A percentile compares a stretch with the other conserved stretches of the same genome.
phyloP scores from a whole-genome alignment of 2,329 filamentous ascomycete genomes.

The Fusarium begoniae region DNA sequence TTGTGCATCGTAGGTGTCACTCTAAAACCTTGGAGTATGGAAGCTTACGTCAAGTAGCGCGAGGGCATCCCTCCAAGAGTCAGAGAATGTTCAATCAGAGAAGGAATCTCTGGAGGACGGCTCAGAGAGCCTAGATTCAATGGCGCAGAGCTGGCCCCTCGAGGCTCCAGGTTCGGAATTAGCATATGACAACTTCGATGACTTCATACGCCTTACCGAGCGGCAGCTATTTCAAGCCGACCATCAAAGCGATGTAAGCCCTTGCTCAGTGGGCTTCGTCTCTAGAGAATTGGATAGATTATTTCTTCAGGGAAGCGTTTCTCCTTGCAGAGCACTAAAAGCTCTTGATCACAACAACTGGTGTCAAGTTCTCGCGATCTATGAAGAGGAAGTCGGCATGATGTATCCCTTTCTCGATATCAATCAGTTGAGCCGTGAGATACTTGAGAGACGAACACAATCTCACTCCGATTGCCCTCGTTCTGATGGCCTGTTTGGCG shows the following conservation, averaged over 20 bases:
- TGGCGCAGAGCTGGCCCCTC: background rate
- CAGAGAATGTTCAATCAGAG: background rate
- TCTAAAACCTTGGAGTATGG: accelerated
- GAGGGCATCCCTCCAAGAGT: background rate
- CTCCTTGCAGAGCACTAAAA: background rate
- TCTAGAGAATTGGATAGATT: background rate
- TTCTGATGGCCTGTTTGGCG: background rate
- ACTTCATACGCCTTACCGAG: background rate
- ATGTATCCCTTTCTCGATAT: background rate
- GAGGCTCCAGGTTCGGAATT: background rate
- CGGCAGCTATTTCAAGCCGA: background rate
- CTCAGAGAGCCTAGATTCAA: background rate
- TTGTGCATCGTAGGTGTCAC: background rate
- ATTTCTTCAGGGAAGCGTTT: accelerated
- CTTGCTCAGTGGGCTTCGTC: background rate
- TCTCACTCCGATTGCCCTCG: accelerated
- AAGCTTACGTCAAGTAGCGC: background rate
- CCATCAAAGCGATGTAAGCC: background rate
- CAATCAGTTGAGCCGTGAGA: background rate
- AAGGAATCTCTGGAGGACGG: accelerated
- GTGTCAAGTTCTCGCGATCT: background rate
- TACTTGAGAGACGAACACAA: accelerated
- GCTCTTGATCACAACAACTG: background rate
- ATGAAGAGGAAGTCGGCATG: background rate
- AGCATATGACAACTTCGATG: background rate